Percentiles rank a stretch among this genome's conserved stretches.
Evolutionary conservation across 306 rosid genomes (phyloP).

Genomic region (Trichosanthes cucumerina): DNA sequence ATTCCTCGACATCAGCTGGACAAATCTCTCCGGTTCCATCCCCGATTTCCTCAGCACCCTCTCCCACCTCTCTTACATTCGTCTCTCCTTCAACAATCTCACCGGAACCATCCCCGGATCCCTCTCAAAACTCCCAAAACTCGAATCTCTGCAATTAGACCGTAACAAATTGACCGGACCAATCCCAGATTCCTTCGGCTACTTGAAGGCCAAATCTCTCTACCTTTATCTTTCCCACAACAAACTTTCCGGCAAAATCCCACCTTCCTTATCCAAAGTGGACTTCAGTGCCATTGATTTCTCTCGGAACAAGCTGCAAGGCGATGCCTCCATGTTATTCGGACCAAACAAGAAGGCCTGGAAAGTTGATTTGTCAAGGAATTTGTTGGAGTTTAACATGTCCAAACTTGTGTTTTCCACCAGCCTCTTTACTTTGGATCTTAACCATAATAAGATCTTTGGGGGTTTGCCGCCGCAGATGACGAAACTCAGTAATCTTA

Average conservation of each 20-base stretch:
- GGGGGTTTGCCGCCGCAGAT: slow-evolving; percentile 38
- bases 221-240: slow-evolving; percentile 31
- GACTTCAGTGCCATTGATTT: slow-evolving; percentile 24
- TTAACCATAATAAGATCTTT: slow-evolving; percentile 45
- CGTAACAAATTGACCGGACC: slow-evolving; percentile 33
- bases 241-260: slow-evolving; percentile 42
- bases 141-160: slow-evolving; percentile 22
- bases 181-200: slow-evolving; percentile 34
- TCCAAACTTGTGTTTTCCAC: slow-evolving; percentile 30
- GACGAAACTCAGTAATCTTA: slow-evolving; percentile 26
- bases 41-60: slow-evolving; percentile 49
- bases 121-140: slow-evolving; percentile 35
- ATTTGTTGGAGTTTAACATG: slow-evolving; percentile 40
- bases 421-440: slow-evolving; percentile 36
- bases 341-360: slow-evolving; percentile 31
- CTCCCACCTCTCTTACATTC: slow-evolving; percentile 16
- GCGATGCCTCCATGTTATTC: slow-evolving; percentile 55
- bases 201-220: slow-evolving; percentile 18
- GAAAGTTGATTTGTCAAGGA: slow-evolving; percentile 41
- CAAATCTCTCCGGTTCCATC: slow-evolving; percentile 43
- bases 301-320: slow-evolving; percentile 57
- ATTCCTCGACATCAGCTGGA: slow-evolving; percentile 31
- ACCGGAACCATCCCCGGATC: slow-evolving; percentile 47
- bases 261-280: slow-evolving; percentile 26
- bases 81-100: slow-evolving; percentile 45